Base-by-base conservation (phyloP, 768 basidiomycete species). In the Boletus barrowsii region DNA sequence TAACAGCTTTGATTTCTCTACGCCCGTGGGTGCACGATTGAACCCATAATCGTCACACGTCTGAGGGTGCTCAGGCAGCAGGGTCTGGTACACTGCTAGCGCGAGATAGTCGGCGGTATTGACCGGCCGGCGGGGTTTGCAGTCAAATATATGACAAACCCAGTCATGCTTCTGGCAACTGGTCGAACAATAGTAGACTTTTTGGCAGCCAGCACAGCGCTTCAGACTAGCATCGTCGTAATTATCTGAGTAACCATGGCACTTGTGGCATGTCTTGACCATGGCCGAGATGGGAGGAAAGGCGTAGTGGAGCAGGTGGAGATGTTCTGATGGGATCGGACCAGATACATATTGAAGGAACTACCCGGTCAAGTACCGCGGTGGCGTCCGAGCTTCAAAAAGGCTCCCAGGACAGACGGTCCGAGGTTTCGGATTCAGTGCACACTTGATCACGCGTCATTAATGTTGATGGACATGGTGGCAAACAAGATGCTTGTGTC, bases 131-230 rank as follows among this genome's bases (percentile, higher is more conserved):
- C 53, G 46, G 8, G 47, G 53, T 5, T 54, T 54, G 46, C 53
- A 54, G 26, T 47, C 40, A 35, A 54, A 54, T 36, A 54, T 54
- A 5, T 54, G 53, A n/a, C 8, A 26, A 10, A 43, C 11, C 53
- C 53, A 54, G 24, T 39, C 42, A 9, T 17, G 6, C 13, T 43
- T 54, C 10, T 54, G 53, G 41, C 47, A 54, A 18, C 1, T 5
- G 11, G n/a, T 42, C 0, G 53, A 54, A 26, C 53, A 54, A 18
- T 47, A 54, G 24, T 54, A 48, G n/a, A 48, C 46, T 17, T 35
- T 53, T 42, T 14, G 52, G 8, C 45, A 53, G 4, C 45, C 45
- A 24, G 52, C 5, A 35, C 45, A 53, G 32, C 52, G 45, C 52
- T 42, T 53, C 1, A 47, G 52, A 3, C 42, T 42, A 8, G 45